phyloP scores from a whole-genome alignment of 73 alveolate species.

The Tetrahymena malaccensis region DNA sequence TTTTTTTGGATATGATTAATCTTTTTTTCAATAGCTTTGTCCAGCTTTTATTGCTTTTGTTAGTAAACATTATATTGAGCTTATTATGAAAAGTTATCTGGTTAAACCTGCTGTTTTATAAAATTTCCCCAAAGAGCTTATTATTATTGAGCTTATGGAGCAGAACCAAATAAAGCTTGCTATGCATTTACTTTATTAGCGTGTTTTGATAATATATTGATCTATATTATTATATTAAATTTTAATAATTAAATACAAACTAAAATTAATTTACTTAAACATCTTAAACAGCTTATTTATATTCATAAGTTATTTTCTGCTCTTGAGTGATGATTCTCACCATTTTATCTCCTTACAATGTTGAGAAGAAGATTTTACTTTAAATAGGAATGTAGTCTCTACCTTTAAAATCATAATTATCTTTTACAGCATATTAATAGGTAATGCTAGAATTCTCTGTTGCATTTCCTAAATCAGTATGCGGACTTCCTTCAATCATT shows the following conservation, averaged over 20 bases:
- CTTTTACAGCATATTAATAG: conserved; percentile 71
- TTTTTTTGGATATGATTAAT: neutral
- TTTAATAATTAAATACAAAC: neutral
- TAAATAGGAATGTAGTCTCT: conserved; percentile 71
- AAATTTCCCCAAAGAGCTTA: neutral
- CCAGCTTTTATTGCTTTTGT: neutral
- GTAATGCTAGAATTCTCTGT: conserved; percentile 68
- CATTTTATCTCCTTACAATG: conserved; percentile 64
- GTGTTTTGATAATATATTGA: neutral
- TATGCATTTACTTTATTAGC: neutral
- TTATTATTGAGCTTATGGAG: neutral
- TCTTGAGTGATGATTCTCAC: conserved; percentile 70
- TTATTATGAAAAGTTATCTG: neutral
- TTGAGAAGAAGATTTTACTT: conserved; percentile 53
- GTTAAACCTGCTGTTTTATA: neutral
- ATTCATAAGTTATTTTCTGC: conserved; percentile 52
- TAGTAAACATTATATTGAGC: neutral
- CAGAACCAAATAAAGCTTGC: neutral
- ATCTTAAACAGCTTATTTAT: conserved; percentile 53
- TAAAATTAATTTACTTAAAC: conserved; percentile 39
- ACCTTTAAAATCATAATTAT: conserved; percentile 41
- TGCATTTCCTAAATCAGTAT: conserved; percentile 72
- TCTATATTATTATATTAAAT: neutral
- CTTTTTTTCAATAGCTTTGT: neutral
- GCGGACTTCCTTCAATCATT: conserved; percentile 72